A percentile compares a stretch with the other conserved stretches of the same genome.
Conservation (phyloP, 1,284 basidiomycete species). For the Cryptococcus jaspeensis region DNA sequence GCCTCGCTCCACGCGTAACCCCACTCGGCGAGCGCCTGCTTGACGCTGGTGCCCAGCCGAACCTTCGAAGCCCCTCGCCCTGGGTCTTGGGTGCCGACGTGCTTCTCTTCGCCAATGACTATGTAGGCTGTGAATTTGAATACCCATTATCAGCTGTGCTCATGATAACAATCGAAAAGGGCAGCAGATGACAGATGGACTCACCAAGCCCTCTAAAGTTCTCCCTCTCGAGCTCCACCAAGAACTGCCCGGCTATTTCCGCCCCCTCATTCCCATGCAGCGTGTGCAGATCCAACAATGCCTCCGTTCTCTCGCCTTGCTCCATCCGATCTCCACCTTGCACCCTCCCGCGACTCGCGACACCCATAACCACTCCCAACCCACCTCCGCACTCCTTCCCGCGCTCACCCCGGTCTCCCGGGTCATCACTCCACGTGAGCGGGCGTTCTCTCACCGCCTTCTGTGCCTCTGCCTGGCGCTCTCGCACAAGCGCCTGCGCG, state of each 20-base stretch:
- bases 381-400: slow-evolving; percentile 78
- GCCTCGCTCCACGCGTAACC: slow-evolving; percentile 94
- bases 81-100: slow-evolving; percentile 82
- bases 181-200: slow-evolving; percentile 30
- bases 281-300: slow-evolving; percentile 77
- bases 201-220: slow-evolving; percentile 77
- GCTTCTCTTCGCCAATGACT: slow-evolving; percentile 92
- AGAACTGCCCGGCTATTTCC: slow-evolving; percentile 85
- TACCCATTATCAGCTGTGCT: background rate
- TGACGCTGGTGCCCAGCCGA: slow-evolving; percentile 76
- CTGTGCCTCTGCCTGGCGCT: slow-evolving; percentile 72
- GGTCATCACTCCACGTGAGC: slow-evolving; percentile 75
- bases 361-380: slow-evolving; percentile 79
- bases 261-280: slow-evolving; percentile 88
- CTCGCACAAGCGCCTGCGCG: slow-evolving; percentile 73
- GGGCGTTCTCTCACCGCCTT: slow-evolving; percentile 70
- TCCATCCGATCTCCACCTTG: slow-evolving; percentile 59
- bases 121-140: slow-evolving; percentile 64
- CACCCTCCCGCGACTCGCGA: slow-evolving; percentile 59
- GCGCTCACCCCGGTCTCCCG: slow-evolving; percentile 68
- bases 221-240: slow-evolving; percentile 82
- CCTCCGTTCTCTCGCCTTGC: slow-evolving; percentile 79
- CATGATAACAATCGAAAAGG: background rate
- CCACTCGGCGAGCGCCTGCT: slow-evolving; percentile 87
- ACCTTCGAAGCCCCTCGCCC: slow-evolving; percentile 75